A percentile compares a stretch with the other conserved stretches of the same genome.
Conservation (phyloP, 78 protist genomes). For the Dictyostelium citrinum region DNA sequence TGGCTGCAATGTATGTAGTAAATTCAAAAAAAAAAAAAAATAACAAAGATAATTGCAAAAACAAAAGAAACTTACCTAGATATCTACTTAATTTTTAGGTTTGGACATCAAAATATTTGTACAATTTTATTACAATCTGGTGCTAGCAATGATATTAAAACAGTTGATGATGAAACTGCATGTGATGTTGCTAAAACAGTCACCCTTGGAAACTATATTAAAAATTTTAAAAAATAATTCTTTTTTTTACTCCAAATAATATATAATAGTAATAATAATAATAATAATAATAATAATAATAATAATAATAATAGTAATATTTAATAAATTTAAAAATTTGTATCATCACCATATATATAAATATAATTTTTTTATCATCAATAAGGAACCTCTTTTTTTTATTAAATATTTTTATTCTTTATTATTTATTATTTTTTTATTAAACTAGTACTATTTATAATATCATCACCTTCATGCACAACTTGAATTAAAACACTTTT, state of each 20-base stretch:
- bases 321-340: background rate
- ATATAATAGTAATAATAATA: background rate
- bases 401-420: background rate
- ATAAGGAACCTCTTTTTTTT: background rate
- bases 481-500: conserved; percentile 64
- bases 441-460: background rate
- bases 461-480: conserved; percentile 62
- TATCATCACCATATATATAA: background rate
- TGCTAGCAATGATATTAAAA: conserved; percentile 28
- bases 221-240: conserved; percentile 7
- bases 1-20: conserved; percentile 66
- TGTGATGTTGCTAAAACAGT: conserved; percentile 62
- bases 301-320: background rate
- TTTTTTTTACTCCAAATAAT: background rate
- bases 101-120: conserved; percentile 52
- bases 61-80: background rate
- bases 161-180: conserved; percentile 65
- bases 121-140: conserved; percentile 56
- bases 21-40: too few relatives aligned
- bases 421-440: background rate
- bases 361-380: background rate
- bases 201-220: conserved; percentile 42
- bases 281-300: background rate
- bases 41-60: background rate
- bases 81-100: background rate